Evolutionary conservation across 2,329 filamentous ascomycete genomes (phyloP).

Genomic region (Neofusicoccum parvum): DNA sequence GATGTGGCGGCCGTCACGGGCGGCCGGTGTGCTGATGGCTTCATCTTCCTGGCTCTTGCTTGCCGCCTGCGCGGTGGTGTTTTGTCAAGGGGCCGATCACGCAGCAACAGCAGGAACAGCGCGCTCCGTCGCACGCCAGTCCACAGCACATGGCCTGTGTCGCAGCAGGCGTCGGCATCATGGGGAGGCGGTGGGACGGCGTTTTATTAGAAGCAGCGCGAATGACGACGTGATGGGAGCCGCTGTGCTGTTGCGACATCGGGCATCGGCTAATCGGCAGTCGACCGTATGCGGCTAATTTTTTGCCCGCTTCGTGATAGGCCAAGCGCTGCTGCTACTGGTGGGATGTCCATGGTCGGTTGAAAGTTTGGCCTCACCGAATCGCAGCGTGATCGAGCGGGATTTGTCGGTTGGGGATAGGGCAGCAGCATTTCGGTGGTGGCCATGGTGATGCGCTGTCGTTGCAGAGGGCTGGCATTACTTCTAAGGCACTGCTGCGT

Average conservation of each 20-base stretch:
- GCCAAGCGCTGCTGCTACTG: neutral
- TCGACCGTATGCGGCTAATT: constrained; percentile 4
- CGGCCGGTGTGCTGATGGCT: neutral
- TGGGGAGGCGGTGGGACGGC: neutral
- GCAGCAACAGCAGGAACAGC: neutral
- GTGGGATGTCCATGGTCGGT: neutral
- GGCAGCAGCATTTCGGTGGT: too few species aligned
- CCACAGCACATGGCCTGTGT: neutral
- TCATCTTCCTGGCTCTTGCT: neutral
- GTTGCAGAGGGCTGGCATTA: too few species aligned
- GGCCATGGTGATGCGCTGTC: too few species aligned
- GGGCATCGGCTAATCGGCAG: constrained; percentile 14
- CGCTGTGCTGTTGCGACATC: constrained; percentile 8
- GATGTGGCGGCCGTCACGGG: constrained; percentile 2
- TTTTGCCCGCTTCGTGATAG: constrained; percentile 1
- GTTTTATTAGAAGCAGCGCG: neutral
- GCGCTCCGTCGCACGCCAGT: neutral
- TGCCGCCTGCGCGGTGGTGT: neutral
- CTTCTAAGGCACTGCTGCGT: too few species aligned
- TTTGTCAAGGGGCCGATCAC: neutral
- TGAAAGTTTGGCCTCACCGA: constrained; percentile 14
- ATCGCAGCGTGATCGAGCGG: neutral
- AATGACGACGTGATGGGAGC: neutral
- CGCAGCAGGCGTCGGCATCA: neutral
- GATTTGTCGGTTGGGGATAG: too few species aligned